Base-by-base conservation (phyloP, 2,329 filamentous ascomycete species). In the Aspergillus alliaceus region DNA sequence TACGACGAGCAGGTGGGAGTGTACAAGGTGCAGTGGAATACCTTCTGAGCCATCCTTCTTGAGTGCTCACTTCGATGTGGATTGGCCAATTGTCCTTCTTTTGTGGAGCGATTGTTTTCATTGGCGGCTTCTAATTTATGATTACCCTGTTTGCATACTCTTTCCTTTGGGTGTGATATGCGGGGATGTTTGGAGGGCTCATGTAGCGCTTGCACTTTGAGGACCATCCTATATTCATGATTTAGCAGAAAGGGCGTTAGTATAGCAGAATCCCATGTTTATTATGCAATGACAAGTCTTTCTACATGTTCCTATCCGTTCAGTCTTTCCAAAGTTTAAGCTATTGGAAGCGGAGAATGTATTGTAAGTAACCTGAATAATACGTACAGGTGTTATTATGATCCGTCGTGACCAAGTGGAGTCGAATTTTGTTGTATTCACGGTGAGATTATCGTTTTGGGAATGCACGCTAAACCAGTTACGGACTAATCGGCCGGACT, bases 1-100 rank as follows among this genome's bases (percentile, higher is more conserved):
- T 99, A 69, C 84, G 93, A 74, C 85, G 93, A 68, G 91, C 90
- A 59, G 95, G 95, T 8, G 95, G 95, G 11, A 97, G 90, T 72
- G 95, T 98, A 39, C 92, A 98, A 73, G 95, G 93, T 11, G 95
- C 75, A 2, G 69, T 77, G 51, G 75, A 77, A 49, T 76, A 76
- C 63, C 64, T 77, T 4, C 63, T 77, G 49, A 74, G 64, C 60
- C 66, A 72, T 58, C 63, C 66, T 31, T 75, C 65, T 58, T 72
- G 54, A 65, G 25, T 14, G 12, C 20, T 9, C 34, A 24, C 15
- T 35, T 22, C 29, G 29, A n/a, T 54, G 27, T 48, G 44, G 32
- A n/a, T 47, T 47, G 20, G n/a, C 31, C 40, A 15, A 25, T 14
- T 35, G 20, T 55, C 14, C 40, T 39, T 29, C 31, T 53, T 15